phyloP scores from a whole-genome alignment of 192 early-diverging fungal species.

The Diversispora epigaea region DNA sequence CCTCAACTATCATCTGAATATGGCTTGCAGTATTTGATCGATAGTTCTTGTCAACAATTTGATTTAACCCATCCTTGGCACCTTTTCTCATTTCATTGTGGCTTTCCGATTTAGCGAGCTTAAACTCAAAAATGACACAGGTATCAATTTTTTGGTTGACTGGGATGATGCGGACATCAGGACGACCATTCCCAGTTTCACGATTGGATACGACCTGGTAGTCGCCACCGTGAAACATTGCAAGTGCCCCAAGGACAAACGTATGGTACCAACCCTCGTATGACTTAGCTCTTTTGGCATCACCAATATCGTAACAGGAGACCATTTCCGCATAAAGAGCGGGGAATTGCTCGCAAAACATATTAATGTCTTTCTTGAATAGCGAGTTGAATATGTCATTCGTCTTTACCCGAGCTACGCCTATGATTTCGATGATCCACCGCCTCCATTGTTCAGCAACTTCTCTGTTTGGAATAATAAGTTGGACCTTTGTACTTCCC shows the following conservation, averaged over 20 bases:
- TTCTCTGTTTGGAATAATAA: constrained; percentile 21
- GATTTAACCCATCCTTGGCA: neutral
- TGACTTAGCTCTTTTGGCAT: no score
- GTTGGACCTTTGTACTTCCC: neutral
- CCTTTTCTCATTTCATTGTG: neutral
- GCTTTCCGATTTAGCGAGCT: neutral
- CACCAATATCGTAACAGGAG: neutral
- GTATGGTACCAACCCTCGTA: no score
- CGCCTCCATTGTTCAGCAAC: constrained; percentile 17
- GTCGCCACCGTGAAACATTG: no score
- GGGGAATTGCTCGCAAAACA: constrained; percentile 5
- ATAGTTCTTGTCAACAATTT: constrained; percentile 10
- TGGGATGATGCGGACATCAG: neutral
- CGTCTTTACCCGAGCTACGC: neutral
- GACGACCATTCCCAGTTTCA: constrained; percentile 8
- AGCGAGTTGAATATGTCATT: no score
- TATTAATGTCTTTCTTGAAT: no score
- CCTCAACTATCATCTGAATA: constrained; percentile 2
- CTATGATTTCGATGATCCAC: constrained; percentile 5
- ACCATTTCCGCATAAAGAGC: neutral
- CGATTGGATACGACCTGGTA: constrained; percentile 6
- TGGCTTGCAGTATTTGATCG: neutral
- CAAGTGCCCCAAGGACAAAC: no score
- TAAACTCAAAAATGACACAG: constrained; percentile 7
- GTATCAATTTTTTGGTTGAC: neutral